phyloP scores from a whole-genome alignment of 495 filamentous ascomycete species.

The Tetracladium setigerum region DNA sequence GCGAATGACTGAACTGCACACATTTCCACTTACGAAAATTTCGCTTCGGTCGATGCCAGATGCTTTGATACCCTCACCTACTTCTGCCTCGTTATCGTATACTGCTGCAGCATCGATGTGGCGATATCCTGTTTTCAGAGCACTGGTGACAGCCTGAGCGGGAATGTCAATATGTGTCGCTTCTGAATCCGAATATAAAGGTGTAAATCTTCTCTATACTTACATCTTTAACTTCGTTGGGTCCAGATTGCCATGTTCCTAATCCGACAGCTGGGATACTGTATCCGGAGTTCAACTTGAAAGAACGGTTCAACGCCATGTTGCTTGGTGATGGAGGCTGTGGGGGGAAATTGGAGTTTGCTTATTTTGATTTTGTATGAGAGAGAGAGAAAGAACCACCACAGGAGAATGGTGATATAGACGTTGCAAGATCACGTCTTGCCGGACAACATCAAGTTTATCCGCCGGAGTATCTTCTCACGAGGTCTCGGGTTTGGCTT shows the following conservation, averaged over 20 bases:
- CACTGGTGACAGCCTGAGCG: conserved; percentile 33
- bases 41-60: conserved; percentile 61
- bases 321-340: neutral
- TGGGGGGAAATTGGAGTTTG: neutral
- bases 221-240: conserved; percentile 11
- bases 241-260: conserved; percentile 19
- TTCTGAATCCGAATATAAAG: neutral
- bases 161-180: conserved; percentile 8
- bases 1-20: neutral
- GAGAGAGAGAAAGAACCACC: too few species aligned
- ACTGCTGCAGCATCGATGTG: conserved; percentile 51
- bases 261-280: conserved; percentile 22
- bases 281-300: conserved; percentile 20
- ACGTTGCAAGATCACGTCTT: too few species aligned
- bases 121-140: conserved; percentile 54
- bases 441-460: too few species aligned
- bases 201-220: neutral
- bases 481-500: too few species aligned
- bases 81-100: conserved; percentile 50
- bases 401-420: too few species aligned
- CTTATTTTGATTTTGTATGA: neutral
- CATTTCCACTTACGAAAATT: conserved; percentile 55
- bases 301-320: conserved; percentile 13
- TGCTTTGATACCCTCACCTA: conserved; percentile 54
- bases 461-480: too few species aligned